Evolutionary conservation across 257 asterid genomes (phyloP).

Genomic region (Buddleja alternifolia): DNA sequence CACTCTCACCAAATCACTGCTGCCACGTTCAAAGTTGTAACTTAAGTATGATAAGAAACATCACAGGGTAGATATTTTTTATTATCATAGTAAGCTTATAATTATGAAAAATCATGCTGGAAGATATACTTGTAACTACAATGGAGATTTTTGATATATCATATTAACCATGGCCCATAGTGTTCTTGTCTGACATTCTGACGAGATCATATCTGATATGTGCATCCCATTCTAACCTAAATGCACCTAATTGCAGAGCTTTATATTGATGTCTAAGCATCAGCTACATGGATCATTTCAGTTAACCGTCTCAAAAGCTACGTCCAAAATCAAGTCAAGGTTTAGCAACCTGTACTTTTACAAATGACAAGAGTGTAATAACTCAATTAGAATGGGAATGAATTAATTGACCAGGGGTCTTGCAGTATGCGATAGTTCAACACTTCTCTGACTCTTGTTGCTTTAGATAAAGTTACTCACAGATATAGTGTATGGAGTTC

Average conservation of each 20-base stretch:
- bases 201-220: neutral
- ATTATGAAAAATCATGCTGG: neutral
- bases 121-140: neutral
- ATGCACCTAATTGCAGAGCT: neutral
- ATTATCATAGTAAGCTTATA: neutral
- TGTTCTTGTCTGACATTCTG: neutral
- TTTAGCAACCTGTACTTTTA: conserved; percentile 9
- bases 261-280: neutral
- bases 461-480: conserved; percentile 10
- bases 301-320: conserved; percentile 1
- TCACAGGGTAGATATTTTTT: neutral
- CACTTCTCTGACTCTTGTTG: conserved; percentile 4
- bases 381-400: neutral
- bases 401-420: neutral
- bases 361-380: neutral
- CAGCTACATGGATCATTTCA: neutral
- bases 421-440: neutral
- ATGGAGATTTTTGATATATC: neutral
- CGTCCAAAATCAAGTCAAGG: conserved; percentile 15
- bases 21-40: neutral
- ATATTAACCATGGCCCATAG: neutral
- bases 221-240: neutral
- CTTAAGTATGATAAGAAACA: neutral
- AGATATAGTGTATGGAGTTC: neutral
- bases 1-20: neutral